These are phyloP conservation scores for Nakaseomyces bracarensis DNA, from an alignment of 1,139 yeast genomes.

Conservation along the genomic window DNA sequence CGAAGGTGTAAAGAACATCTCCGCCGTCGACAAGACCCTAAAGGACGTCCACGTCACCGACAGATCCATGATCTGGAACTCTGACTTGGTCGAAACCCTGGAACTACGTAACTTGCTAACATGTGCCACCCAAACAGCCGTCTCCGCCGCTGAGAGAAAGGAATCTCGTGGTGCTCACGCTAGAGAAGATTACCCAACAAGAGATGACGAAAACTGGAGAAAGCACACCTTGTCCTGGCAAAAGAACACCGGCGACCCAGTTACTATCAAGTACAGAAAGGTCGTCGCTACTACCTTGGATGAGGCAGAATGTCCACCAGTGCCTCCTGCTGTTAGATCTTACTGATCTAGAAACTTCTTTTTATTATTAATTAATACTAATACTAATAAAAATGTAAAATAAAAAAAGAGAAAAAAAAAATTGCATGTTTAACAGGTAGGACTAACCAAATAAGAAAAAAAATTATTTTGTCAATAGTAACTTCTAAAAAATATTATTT, in stretches of 20 bases:
- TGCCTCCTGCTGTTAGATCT: slow-evolving; percentile 95
- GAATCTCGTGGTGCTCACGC: slow-evolving; percentile 99
- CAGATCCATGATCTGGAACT: slow-evolving; percentile 98
- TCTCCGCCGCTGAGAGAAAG: slow-evolving; percentile 87
- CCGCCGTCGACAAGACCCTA: slow-evolving; percentile 65
- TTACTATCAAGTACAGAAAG: slow-evolving; percentile 74
- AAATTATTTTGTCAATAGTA: slow-evolving; percentile 2
- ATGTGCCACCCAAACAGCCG: slow-evolving; percentile 95
- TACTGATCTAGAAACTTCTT: slow-evolving; percentile 48
- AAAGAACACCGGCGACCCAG: slow-evolving; percentile 57
- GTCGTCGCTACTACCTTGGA: slow-evolving; percentile 82
- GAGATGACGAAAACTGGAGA: slow-evolving; percentile 97
- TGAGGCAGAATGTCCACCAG: slow-evolving; percentile 86
- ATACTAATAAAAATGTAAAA: too few relatives aligned
- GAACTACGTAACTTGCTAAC: slow-evolving; percentile 95
- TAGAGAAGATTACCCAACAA: slow-evolving; percentile 91
- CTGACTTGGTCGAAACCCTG: slow-evolving; percentile 90
- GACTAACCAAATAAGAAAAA: neutral
- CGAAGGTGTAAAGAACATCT: slow-evolving; percentile 79
- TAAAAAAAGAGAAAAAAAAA: too few relatives aligned
- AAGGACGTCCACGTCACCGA: slow-evolving; percentile 77
- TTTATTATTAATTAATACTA: neutral
- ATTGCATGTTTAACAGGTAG: too few relatives aligned
- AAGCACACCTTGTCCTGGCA: slow-evolving; percentile 97
- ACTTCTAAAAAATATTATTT: slow-evolving; percentile 2